Evolutionary conservation across 2,329 filamentous ascomycete species (phyloP).

Genomic region (Bipolaris victoriae): DNA sequence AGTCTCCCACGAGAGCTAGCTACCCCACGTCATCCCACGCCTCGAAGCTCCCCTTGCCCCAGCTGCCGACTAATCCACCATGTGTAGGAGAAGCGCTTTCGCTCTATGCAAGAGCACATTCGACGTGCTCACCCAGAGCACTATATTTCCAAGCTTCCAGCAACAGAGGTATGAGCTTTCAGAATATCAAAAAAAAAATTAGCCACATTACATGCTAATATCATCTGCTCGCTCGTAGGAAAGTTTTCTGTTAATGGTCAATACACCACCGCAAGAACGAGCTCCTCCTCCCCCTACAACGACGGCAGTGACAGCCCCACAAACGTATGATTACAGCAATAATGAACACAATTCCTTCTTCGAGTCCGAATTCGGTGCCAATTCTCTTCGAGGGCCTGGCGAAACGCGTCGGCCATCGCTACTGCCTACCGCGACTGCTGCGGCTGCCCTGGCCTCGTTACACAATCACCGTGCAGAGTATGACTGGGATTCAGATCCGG

Average conservation of each 20-base stretch:
- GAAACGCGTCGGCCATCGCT: conserved; percentile 69
- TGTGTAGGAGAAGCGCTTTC: conserved; percentile 86
- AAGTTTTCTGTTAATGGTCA: conserved; percentile 97
- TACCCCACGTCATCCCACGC: conserved; percentile 12
- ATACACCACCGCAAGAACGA: conserved; percentile 78
- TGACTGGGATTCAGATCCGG: conserved; percentile 49
- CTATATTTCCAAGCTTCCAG: conserved; percentile 96
- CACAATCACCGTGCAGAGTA: conserved; percentile 78
- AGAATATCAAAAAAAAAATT: not conserved
- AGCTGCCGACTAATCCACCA: conserved; percentile 37
- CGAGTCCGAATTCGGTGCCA: conserved; percentile 69
- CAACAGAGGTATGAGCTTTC: conserved; percentile 67
- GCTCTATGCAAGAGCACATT: conserved; percentile 99
- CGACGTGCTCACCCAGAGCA: conserved; percentile 94
- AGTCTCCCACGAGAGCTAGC: conserved; percentile 58
- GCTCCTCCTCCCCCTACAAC: conserved; percentile 54
- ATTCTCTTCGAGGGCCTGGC: conserved; percentile 71
- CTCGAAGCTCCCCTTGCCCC: conserved; percentile 7
- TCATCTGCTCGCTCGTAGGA: conserved; percentile 55
- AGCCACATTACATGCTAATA: conserved; percentile 9
- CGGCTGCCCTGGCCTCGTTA: conserved; percentile 85
- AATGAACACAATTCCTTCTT: conserved; percentile 70
- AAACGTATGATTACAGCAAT: conserved; percentile 54
- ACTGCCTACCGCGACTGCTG: conserved; percentile 75
- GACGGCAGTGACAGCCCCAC: conserved; percentile 40